Evolutionary conservation across 176 grass and related monocot genomes (phyloP), one percentile per base, ranked within the genome.

Genomic region (Stipa capillata): DNA sequence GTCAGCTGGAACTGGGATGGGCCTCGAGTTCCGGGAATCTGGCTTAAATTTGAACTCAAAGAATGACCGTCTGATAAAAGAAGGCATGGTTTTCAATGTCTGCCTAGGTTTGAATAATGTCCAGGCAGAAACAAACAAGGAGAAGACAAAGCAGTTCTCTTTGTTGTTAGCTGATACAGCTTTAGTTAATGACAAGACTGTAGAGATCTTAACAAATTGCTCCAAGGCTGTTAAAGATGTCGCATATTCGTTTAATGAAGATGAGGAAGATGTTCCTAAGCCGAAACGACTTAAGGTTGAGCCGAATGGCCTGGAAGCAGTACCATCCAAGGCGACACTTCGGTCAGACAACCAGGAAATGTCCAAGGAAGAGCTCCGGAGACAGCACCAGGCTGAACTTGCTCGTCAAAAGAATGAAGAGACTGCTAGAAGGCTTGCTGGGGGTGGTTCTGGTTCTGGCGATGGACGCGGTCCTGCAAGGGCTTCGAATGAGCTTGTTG

Each of bases 361-460:
- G 79, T 86, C 83, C 25, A 86, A 90, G 79, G 88, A 90, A 85
- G 79, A 86, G 58, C 58, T 83, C 35, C 68, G 84, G 37, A 78
- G 74, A 49, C 89, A 84, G 53, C 89, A 91, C 49, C 84, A 91
- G 60, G 80, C 84, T 24, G 89, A 91, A 33, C 84, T 91, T 77
- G 84, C 88, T 34, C 79, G 80, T 34, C 83, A 84, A 45, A 91
- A 91, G 74, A 91, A 91, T 27, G 80, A 91, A 77, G 80, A 91
- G 57, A 87, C 45, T 71, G 84, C 84, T 40, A 77, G 80, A 28
- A 77, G 84, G 61, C 61, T 91, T 45, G 88, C 84, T 80, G 88
- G 79, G 25, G 61, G 36, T 80, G 84, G 80, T 10, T 79, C 74
- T 54, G 84, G 49, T 23, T 58, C 79, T n/a, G 73, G 34, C 48